These are phyloP conservation scores for Dendrothele bispora DNA, from an alignment of 768 basidiomycete genomes.

Conservation along the genomic window DNA sequence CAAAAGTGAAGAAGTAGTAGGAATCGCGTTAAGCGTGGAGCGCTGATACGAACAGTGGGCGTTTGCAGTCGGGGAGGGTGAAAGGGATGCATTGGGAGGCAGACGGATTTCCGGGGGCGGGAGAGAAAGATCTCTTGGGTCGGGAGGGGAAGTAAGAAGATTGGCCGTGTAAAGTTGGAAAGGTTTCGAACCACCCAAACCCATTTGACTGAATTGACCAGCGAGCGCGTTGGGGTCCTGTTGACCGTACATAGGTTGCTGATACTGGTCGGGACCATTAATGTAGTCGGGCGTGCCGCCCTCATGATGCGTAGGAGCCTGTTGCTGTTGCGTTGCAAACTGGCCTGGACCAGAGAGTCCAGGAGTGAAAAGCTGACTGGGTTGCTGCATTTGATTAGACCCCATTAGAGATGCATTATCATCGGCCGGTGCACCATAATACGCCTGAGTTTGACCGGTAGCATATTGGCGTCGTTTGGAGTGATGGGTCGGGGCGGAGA, in stretches of 20 bases:
- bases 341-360: slow-evolving; percentile 72
- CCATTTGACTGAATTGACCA: slow-evolving; percentile 90
- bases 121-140: slow-evolving; percentile 78
- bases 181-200: slow-evolving; percentile 73
- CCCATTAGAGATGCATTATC: slow-evolving; percentile 15
- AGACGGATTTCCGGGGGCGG: slow-evolving; percentile 90
- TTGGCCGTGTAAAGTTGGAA: slow-evolving; percentile 86
- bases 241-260: slow-evolving; percentile 37
- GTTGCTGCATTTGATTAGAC: no score
- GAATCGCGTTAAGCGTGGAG: slow-evolving; percentile 88
- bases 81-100: slow-evolving; percentile 81
- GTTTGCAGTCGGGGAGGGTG: slow-evolving; percentile 76
- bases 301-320: slow-evolving; percentile 38
- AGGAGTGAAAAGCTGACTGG: slow-evolving; percentile 91
- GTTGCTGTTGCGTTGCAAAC: slow-evolving; percentile 62
- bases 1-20: slow-evolving; percentile 83
- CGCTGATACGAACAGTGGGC: slow-evolving; percentile 92
- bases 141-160: slow-evolving; percentile 89
- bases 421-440: slow-evolving; percentile 51
- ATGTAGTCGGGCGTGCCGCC: slow-evolving; percentile 47
- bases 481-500: slow-evolving; percentile 44
- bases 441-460: slow-evolving; percentile 88
- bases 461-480: slow-evolving; percentile 90
- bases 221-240: slow-evolving; percentile 60
- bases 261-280: slow-evolving; percentile 34